phyloP scores from a whole-genome alignment of 2,329 filamentous ascomycete genomes.

The Penicillium janthinellum region DNA sequence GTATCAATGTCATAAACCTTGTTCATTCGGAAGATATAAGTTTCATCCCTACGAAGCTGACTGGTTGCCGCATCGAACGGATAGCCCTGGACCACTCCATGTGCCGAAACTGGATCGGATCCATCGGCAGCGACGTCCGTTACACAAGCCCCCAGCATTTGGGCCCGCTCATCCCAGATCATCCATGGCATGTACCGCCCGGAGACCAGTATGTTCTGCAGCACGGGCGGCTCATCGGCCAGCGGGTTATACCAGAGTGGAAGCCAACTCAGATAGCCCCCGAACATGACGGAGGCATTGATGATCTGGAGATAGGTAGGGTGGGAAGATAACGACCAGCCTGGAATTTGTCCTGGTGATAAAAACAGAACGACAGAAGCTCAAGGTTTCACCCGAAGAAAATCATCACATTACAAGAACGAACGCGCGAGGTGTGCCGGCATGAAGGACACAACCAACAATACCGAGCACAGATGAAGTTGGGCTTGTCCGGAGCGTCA shows the following conservation, averaged over 20 bases:
- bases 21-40: constrained; percentile 16
- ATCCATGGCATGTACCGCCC: constrained; percentile 24
- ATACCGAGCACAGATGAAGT: neutral
- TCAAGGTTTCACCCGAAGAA: neutral
- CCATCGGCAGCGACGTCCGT: constrained; percentile 30
- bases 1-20: constrained; percentile 19
- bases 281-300: constrained; percentile 14
- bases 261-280: constrained; percentile 20
- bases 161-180: constrained; percentile 30
- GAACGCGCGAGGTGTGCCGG: neutral
- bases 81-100: constrained; percentile 25
- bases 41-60: constrained; percentile 17
- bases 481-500: neutral
- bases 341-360: neutral
- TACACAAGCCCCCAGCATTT: constrained; percentile 28
- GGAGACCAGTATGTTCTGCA: constrained; percentile 29
- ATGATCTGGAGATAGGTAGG: neutral
- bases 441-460: neutral
- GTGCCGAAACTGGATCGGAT: constrained; percentile 23
- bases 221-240: constrained; percentile 22
- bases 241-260: constrained; percentile 22
- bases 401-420: neutral
- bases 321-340: neutral
- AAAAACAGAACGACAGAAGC: neutral
- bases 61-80: constrained; percentile 25